Base-by-base conservation (phyloP, 2,329 filamentous ascomycete species). In the Colletotrichum trifolii region DNA sequence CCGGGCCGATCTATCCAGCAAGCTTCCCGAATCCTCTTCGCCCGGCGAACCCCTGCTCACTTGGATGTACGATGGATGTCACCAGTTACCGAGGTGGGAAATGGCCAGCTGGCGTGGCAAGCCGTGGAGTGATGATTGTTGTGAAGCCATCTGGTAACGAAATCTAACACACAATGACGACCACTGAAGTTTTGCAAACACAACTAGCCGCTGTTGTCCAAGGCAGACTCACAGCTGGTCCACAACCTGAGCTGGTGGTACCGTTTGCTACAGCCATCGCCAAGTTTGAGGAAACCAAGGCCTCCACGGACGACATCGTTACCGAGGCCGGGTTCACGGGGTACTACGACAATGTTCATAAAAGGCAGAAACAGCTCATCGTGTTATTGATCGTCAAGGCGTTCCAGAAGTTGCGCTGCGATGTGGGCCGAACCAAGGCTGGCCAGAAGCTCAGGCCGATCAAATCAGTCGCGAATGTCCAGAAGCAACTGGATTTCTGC, bases 401-500 rank as follows among this genome's bases (percentile, higher is more conserved):
- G 11, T 62, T 62, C 7, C 59, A 55, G 15, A 62, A 62, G 17
- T 39, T 62, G 10, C 33, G 59, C 13, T 62, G 59, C 35, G 59
- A 62, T 3, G 39, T 62, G 4, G 52, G 2, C 13, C 47, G 59
- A 12, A 62, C 59, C 0, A 62, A 62, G 12, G 38, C 53, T 2
- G 59, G 53, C 1, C 59, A 62, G 10, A 56, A 57, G 15, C 46
- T 62, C 1, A 43, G 53, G 4, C 59, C 43, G 3, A 46, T 62
- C 38, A 62, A 62, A 13, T 48, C 42, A 5, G 38, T 40, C 7
- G 15, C 12, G 6, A 55, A 62, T 0, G 39, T 39, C 6, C 53
- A 52, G 36, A 57, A 62, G 15, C 59, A 62, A 8, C 53, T 62
- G 2, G 59, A 62, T n/a, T 62, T 62, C 33, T 62, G 59, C 39